Evolutionary conservation across 805 yeast species (phyloP), one percentile per base, ranked within the genome.

Genomic region (Barnettozyma vustinii): DNA sequence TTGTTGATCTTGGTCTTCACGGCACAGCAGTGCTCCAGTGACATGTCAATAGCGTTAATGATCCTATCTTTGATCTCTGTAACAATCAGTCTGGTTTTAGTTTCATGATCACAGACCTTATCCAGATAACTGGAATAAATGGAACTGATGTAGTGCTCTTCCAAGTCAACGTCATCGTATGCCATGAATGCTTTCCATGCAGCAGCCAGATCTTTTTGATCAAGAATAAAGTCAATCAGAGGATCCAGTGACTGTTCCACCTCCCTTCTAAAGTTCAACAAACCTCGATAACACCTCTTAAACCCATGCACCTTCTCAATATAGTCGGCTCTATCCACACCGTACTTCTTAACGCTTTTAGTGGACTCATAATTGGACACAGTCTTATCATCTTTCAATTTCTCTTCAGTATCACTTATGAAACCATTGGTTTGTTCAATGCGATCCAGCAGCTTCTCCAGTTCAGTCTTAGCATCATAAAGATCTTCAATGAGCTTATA

Each of bases 111-210:
- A 7, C 49, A 40, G 2, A 66, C 36, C 44, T 61, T 63, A 19
- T 62, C 60, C 2, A 56, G 33, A 49, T 68, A 67, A 7, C 61
- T 55, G 1, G 56, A 54, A 44, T 62, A 61, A 6, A 63, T 61
- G 2, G 71, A 61, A 19, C 56, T 51, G 42, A 61, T 56, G 37
- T 57, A 61, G 23, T 50, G 48, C 6, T 47, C 52, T 12, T 60
- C 59, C 6, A 42, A 25, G 8, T 46, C 46, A 1, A 27, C 19
- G n/a, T 53, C 58, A n/a, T 56, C 63, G 27, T 58, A 50, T n/a
- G 61, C 61, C 44, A 67, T 56, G 20, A 71, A 49, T 0, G 39
- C 26, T 23, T 58, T 52, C 74, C 74, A 70, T 5, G 45, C 44
- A 19, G 46, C 51, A 1, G 62, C 59, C 18, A 58, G 54, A 1